Base-by-base conservation (phyloP, 768 basidiomycete genomes). In the Suillus decipiens region DNA sequence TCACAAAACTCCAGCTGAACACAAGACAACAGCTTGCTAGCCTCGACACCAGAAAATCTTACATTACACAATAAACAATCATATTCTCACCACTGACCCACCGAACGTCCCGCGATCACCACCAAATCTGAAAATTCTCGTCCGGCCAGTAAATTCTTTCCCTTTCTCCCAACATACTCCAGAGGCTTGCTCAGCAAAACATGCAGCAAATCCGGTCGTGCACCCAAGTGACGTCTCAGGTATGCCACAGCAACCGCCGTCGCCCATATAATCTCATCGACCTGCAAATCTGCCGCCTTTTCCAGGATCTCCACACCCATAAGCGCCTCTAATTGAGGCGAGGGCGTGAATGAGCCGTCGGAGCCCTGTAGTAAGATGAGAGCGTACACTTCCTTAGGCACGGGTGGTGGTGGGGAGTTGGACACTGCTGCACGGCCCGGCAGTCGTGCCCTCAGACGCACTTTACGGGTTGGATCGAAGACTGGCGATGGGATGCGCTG, bases 171-270 rank as follows among this genome's bases (percentile, higher is more conserved):
- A 57, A 83, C 73, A 64, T 71, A 84, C 55, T 79, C 80, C 59
- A 65, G 62, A 8, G 79, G 75, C 68, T 86, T 86, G 22, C 68
- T 76, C 31, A 73, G 56, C 59, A 85, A 62, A 63, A 80, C 72
- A 0, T 80, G 77, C 66, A 82, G 63, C 34, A 85, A 64, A 31
- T 85, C 80, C 22, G 73, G 79, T 10, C 72, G 74, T 5, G 61
- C 61, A 36, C 67, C 64, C 22, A 84, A 64, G 34, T 76, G 73
- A 45, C 67, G 77, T 65, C 72, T 68, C 69, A 87, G 66, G 62
- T 78, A 87, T 1, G 81, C 85, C 24, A 80, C 71, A 10, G 75
- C 78, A n/a, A 86, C 71, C 4, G 77, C 77, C 2, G 84, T 86
- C 42, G 81, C 76, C 86, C 86, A 87, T 9, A 81, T 66, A n/a